A percentile compares a stretch with the other conserved stretches of the same genome.
Conservation (phyloP, 345 rosid species). For the Aegle marmelos region DNA sequence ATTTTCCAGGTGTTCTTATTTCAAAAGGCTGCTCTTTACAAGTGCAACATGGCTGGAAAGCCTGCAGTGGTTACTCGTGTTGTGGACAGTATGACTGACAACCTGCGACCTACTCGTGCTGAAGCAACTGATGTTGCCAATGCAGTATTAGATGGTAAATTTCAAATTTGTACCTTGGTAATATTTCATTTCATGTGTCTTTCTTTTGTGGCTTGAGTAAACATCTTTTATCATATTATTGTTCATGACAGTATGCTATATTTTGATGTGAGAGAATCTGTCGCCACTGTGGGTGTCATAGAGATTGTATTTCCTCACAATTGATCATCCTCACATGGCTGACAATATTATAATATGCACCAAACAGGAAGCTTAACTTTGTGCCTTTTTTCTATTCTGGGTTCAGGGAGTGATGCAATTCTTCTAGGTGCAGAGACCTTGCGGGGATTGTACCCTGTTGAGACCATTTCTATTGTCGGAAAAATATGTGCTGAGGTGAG, state of each 20-base stretch:
- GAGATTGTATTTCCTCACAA: background rate
- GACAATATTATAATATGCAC: background rate
- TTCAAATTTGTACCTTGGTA: background rate
- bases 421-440: constrained; percentile 97
- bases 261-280: background rate
- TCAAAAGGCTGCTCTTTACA: constrained; percentile 84
- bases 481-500: constrained; percentile 88
- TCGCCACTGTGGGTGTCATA: background rate
- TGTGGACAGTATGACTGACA: constrained; percentile 97
- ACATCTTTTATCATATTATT: background rate
- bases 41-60: constrained; percentile 98
- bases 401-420: constrained; percentile 86
- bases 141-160: constrained; percentile 92
- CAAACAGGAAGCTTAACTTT: constrained; percentile 2
- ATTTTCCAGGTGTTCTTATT: constrained; percentile 76
- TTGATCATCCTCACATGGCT: constrained; percentile 1
- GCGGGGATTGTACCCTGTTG: constrained; percentile 91
- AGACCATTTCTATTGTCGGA: constrained; percentile 76
- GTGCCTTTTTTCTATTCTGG: constrained; percentile 3
- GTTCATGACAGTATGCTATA: background rate
- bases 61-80: constrained; percentile 90
- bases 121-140: constrained; percentile 99
- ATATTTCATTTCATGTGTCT: background rate
- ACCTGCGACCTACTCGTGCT: constrained; percentile 98
- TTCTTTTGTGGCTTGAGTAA: background rate